phyloP scores from a whole-genome alignment of 805 yeast genomes.

The Wickerhamomyces ciferrii region DNA sequence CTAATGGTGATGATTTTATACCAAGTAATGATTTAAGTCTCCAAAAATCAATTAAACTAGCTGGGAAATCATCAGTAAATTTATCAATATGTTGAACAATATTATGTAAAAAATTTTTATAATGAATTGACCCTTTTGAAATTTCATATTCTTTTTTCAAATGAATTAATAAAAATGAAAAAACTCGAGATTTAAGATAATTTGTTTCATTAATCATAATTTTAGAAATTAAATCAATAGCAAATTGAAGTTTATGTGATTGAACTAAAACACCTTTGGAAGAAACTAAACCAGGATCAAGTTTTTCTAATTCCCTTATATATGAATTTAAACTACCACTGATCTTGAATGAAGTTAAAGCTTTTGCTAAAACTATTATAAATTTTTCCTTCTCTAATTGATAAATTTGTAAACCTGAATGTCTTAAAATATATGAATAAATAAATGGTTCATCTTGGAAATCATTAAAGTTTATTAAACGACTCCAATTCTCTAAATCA shows the following conservation, averaged over 20 bases:
- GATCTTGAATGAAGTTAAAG: constrained; percentile 7
- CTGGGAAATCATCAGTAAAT: background rate
- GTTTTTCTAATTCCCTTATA: constrained; percentile 12
- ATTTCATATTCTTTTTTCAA: constrained; percentile 10
- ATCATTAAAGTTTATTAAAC: constrained; percentile 14
- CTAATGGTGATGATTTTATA: too few relatives aligned
- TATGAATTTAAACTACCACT: constrained; percentile 12
- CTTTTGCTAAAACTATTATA: constrained; percentile 9
- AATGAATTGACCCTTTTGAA: background rate
- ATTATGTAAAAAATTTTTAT: background rate
- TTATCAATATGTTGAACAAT: background rate
- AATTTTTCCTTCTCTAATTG: constrained; percentile 13
- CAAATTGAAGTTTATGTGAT: constrained; percentile 14
- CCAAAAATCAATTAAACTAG: background rate
- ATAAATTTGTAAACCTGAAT: constrained; percentile 11
- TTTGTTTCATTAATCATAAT: constrained; percentile 9
- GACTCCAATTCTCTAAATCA: constrained; percentile 19
- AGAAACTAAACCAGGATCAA: constrained; percentile 11
- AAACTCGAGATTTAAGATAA: constrained; percentile 6
- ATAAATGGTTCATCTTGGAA: constrained; percentile 18
- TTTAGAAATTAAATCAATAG: constrained; percentile 10
- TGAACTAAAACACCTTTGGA: constrained; percentile 12
- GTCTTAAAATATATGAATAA: constrained; percentile 13
- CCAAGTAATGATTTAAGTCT: background rate
- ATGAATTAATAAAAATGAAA: constrained; percentile 11